Base-by-base conservation (phyloP, 257 asterid genomes). In the Thymus quinquecostatus region DNA sequence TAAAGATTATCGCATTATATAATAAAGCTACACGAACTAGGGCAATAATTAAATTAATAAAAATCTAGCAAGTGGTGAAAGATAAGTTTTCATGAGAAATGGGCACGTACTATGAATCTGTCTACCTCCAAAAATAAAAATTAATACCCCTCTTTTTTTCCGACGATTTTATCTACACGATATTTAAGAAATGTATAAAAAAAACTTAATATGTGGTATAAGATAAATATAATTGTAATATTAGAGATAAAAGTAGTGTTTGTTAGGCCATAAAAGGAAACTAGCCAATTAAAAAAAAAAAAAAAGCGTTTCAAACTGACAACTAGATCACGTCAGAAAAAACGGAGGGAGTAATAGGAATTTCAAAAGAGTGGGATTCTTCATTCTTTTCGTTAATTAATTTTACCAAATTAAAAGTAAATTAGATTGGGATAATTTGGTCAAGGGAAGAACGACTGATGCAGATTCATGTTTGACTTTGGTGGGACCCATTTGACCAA, bases 51-150 rank as follows among this genome's bases (percentile, higher is more conserved):
- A 33, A 34, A 21, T 6, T 21, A 14, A 59, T 2, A 53, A 21
- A 55, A 28, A 38, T 8, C 10, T 13, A 21, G 67, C 60, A 62
- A 63, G 58, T 72, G 13, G 57, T 29, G 64, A 60, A 1, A 14
- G 38, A 10, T 5, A 63, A 50, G 53, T 43, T 57, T 54, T 59
- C 32, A 21, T 10, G 72, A 50, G 7, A 50, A 64, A 62, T 55
- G 77, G 48, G 81, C 73, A 77, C 66, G 75, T 85, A 54, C 87
- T 69, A 80, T 85, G 89, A 65, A 85, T 66, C 84, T 69, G 75
- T 72, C 21, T 21, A 21, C 21, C 21, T 21, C 21, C 21, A 21
- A 21, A 21, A 21, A 21, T 21, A 21, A 21, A 21, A 21, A 21
- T 21, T 21, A 21, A 21, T 21, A 21, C 21, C 21, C 21, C 21